Conservation (phyloP, 2,329 filamentous ascomycete species). For the Aureobasidium sp. region DNA sequence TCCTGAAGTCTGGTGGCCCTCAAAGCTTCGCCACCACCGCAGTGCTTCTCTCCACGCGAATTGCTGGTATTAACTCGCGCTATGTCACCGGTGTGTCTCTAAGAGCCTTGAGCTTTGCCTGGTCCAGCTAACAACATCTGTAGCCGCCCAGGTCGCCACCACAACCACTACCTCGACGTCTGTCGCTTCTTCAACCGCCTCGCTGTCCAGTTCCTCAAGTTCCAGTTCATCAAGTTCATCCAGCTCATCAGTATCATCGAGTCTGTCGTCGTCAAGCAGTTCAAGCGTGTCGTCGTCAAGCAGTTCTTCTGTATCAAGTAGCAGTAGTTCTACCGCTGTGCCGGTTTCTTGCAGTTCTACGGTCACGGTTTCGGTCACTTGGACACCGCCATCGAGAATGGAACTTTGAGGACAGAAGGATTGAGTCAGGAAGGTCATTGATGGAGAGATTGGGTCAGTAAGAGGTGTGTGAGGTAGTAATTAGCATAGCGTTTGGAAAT, state of each 20-base stretch:
- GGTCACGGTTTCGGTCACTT: background rate
- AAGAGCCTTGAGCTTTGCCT: background rate
- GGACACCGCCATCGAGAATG: background rate
- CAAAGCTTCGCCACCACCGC: background rate
- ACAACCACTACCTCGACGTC: too few species aligned
- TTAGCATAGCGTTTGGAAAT: background rate
- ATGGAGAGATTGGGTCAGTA: too few species aligned
- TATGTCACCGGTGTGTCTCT: background rate
- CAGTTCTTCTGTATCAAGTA: background rate
- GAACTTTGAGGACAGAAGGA: background rate
- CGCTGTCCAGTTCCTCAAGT: background rate
- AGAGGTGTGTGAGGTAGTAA: background rate
- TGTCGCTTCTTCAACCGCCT: too few species aligned
- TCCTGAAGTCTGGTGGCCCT: background rate
- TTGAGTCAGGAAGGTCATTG: too few species aligned
- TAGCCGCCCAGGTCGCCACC: too few species aligned
- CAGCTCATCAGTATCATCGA: background rate
- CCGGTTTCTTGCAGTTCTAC: background rate
- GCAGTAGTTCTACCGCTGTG: background rate
- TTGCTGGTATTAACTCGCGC: background rate
- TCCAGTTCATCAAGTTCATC: background rate
- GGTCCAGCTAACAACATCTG: background rate
- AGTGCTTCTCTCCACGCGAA: background rate
- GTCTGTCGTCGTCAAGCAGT: background rate
- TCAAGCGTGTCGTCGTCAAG: background rate